Evolutionary conservation across 768 basidiomycete species (phyloP).

Genomic region (Glaciozyma antarctica): DNA sequence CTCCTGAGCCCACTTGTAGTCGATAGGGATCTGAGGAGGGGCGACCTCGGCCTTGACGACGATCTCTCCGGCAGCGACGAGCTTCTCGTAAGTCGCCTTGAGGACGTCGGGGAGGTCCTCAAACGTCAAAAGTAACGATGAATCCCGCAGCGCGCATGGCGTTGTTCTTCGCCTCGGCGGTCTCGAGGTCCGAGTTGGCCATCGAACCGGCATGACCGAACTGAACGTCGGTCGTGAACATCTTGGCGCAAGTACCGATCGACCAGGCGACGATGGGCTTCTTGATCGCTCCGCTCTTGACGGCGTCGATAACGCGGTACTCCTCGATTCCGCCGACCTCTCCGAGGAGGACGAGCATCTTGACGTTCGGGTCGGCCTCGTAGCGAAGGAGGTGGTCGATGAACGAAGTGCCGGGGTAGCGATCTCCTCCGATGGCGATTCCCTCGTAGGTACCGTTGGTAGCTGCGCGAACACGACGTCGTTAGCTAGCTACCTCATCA

Average conservation of each 20-base stretch:
- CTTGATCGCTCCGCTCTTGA: conserved; percentile 82
- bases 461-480: conserved; percentile 33
- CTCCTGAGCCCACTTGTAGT: conserved; percentile 99
- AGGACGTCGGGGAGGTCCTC: conserved; percentile 84
- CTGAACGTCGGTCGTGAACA: conserved; percentile 99
- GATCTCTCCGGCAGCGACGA: conserved; percentile 62
- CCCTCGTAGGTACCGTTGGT: conserved; percentile 99
- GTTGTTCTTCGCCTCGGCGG: conserved; percentile 93
- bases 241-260: conserved; percentile 98
- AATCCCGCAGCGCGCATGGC: conserved; percentile 93
- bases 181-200: conserved; percentile 96
- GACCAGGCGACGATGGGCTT: conserved; percentile 99
- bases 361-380: conserved; percentile 93
- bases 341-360: conserved; percentile 96
- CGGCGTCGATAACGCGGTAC: conserved; percentile 96
- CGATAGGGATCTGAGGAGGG: conserved; percentile 97
- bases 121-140: conserved; percentile 93
- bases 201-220: conserved; percentile 98
- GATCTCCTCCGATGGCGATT: conserved; percentile 98
- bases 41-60: conserved; percentile 65
- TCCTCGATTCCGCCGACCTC: conserved; percentile 99
- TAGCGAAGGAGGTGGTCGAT: conserved; percentile 98
- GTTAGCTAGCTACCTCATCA: neutral
- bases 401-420: conserved; percentile 96
- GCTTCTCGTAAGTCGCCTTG: conserved; percentile 70